Base-by-base conservation (phyloP, 2,329 filamentous ascomycete species). In the Diaporthe destruens region DNA sequence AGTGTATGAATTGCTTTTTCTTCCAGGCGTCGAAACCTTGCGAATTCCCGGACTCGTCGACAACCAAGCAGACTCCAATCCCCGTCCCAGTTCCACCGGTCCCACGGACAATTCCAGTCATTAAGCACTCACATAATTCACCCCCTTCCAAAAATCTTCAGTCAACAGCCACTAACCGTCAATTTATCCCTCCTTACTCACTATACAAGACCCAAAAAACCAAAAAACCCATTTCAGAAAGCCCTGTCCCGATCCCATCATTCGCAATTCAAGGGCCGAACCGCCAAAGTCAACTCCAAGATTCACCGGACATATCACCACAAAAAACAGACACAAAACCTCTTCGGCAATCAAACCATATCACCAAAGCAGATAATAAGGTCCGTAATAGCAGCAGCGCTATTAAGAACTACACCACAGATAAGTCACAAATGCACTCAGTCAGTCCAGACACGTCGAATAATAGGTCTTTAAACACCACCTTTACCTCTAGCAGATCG, bases 1-100 rank as follows among this genome's bases (percentile, higher is more conserved):
- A 44, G 18, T 72, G 66, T 34, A 39, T n/a, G 7, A 70, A 72
- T 9, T 72, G 71, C 29, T 72, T 65, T 29, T 51, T 72, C 25
- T 42, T 56, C 6, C 23, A 51, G 2, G 16, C 39, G 18, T 5
- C 20, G 3, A 14, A 4, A 3, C n/a, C 16, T 42, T 70, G 66
- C 39, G 42, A 63, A 20, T 51, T 72, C 7, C 39, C 39, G 20
- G 2, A 42, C 2, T 39, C n/a, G 25, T 23, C 69, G 25, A 61
- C 3, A 3, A 12, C 18, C 18, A 65, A 72, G 23, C 66, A 57
- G 42, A 72, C 63, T 12, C 65, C 44, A 5, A n/a, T 63, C 1
- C 66, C 66, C 2, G 12, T 61, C 5, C 71, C 32, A 4, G 9
- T 2, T 11, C 25, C 25, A 7, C 14, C 14, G 16, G 18, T 23